Percentiles rank a stretch among this genome's conserved stretches.
These are phyloP conservation scores for Thyridium curvatum DNA, from an alignment of 2,329 filamentous ascomycete species.

Conservation along the genomic window DNA sequence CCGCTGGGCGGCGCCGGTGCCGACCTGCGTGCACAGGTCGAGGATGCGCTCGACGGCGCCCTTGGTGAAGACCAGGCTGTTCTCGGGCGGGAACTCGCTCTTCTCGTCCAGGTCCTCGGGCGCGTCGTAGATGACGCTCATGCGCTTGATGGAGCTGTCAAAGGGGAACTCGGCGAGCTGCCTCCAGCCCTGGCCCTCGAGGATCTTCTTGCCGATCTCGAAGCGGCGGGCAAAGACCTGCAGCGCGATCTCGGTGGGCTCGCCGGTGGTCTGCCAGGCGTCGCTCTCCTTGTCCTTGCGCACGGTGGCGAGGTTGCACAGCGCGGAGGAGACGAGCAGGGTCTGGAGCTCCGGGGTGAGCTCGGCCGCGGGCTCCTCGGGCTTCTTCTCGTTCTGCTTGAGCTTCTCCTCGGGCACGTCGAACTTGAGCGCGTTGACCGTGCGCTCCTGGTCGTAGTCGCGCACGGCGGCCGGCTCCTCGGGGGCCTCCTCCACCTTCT, in stretches of 20 bases:
- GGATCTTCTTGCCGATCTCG: slow-evolving; percentile 45
- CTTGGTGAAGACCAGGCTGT: slow-evolving; percentile 54
- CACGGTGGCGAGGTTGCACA: slow-evolving; percentile 61
- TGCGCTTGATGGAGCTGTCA: slow-evolving; percentile 71
- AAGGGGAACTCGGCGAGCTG: slow-evolving; percentile 71
- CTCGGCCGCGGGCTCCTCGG: slow-evolving; percentile 27
- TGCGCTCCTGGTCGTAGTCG: slow-evolving; percentile 55
- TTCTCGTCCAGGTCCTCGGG: slow-evolving; percentile 25
- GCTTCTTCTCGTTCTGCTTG: slow-evolving; percentile 26
- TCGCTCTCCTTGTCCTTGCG: slow-evolving; percentile 46
- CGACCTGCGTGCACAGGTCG: slow-evolving; percentile 46
- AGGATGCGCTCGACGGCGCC: slow-evolving; percentile 56
- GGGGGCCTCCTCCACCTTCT: slow-evolving; percentile 20
- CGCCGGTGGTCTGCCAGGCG: slow-evolving; percentile 61
- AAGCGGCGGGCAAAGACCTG: slow-evolving; percentile 71
- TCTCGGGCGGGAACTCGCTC: slow-evolving; percentile 22
- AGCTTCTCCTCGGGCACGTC: slow-evolving; percentile 55
- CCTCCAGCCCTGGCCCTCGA: slow-evolving; percentile 50
- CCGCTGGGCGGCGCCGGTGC: slow-evolving; percentile 33
- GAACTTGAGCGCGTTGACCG: slow-evolving; percentile 53
- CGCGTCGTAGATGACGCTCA: slow-evolving; percentile 66
- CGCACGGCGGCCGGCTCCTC: slow-evolving; percentile 29
- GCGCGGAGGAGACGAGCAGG: slow-evolving; percentile 49
- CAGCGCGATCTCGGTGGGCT: slow-evolving; percentile 70
- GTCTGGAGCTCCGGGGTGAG: slow-evolving; percentile 43